Evolutionary conservation across 257 asterid genomes (phyloP), one percentile per base, ranked within the genome.

Genomic region (Ilex aquifolium): DNA sequence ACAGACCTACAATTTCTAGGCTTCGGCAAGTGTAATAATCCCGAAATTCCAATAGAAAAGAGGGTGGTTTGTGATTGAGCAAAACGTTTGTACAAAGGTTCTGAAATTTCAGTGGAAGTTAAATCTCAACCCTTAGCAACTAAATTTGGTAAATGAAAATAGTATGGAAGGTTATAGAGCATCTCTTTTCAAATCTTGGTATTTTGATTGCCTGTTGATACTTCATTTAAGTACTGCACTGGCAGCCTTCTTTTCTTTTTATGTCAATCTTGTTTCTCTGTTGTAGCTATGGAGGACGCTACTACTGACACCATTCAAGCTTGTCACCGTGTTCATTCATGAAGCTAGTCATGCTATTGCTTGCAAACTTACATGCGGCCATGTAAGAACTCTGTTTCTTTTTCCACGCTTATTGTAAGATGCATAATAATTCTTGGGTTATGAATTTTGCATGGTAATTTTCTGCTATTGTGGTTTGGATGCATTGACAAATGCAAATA

Each of bases 341-440:
- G 83, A 77, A 70, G 83, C 79, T 44, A 77, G 79, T 63, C 83
- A 77, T 52, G 79, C 83, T 15, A 70, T 77, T 67, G 83, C 83
- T 62, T 74, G 79, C 66, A 74, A 74, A 67, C 74, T 77, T 62
- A 74, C 79, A 51, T 74, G 83, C 32, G 83, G 83, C 52, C 79
- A 77, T 60, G 83, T 70, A 59, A 74, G 73, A 9, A 44, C 6
- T 32, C 61, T 30, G 32, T 8, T 58, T 39, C 10, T 56, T 31
- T 27, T 12, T 42, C 62, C 42, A 36, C 0, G 7, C 8, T 36
- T 36, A 36, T 36, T 4, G 5, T 0, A 36, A 36, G 42, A 36
- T 36, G 42, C 42, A 36, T 36, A 8, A 8, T 36, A 21, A 21
- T 36, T 8, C 42, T 36, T 4, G 42, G 42, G 42, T 36, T 4